Evolutionary conservation across 2,329 filamentous ascomycete genomes (phyloP), one percentile per base, ranked within the genome.

Genomic region (Pezicula radicicola): DNA sequence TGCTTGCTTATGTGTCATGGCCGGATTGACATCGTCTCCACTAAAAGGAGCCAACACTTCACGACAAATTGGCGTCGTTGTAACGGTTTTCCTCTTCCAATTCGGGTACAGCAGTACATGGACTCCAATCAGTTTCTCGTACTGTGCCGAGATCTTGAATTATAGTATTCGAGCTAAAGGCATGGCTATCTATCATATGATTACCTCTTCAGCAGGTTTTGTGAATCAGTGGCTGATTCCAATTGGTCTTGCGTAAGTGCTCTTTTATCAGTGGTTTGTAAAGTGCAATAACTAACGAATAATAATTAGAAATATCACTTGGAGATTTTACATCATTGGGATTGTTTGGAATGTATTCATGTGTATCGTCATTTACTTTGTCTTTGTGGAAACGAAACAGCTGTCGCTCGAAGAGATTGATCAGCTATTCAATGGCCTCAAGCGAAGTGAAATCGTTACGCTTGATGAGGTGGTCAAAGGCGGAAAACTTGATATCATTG

Each of bases 51-150:
- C 12, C 9, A 44, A 21, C 25, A 44, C 18, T 27, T 21, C 41
- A 21, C 18, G 25, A 21, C 18, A 27, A 21, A 27, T 27, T 27
- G 41, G 18, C 6, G 49, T 48, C 52, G 69, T 75, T 52, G 67
- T 67, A 54, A 72, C 77, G 67, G 73, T 77, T 21, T 78, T 71
- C 67, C 65, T 77, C 51, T 75, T 72, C 68, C 66, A 66, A 37
- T 67, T 74, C 51, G 73, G 76, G 58, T 67, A 61, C 45, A 64
- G 64, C 27, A 54, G 68, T 16, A 52, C 54, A 19, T 58, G 54
- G 54, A 49, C 52, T 21, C 52, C 52, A 10, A 19, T 54, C 18
- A 25, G 42, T 13, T 49, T 54, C n/a, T 41, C 30, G 13, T 56
- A 56, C 40, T 27, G 46, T 42, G 51, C 45, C 28, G 54, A 55